Evolutionary conservation across 345 rosid species (phyloP), one percentile per base, ranked within the genome.

Genomic region (Salix udensis): DNA sequence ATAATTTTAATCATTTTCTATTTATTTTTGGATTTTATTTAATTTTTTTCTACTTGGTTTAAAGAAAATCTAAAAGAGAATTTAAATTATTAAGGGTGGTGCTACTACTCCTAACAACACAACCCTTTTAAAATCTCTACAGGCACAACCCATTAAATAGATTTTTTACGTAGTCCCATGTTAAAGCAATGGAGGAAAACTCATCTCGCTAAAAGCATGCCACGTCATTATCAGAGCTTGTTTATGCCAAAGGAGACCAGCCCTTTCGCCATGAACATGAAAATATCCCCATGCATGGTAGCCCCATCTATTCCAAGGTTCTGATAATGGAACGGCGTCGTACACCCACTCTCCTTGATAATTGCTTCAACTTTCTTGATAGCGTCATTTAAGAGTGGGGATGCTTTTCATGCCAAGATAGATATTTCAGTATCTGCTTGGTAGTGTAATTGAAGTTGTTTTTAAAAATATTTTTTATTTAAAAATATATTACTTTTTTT

Each of bases 221-320:
- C 71, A 66, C 30, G 72, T 71, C 58, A 64, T 68, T 40, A 62
- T 80, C 74, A 64, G 80, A 69, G 52, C n/a, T 64, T n/a, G 73
- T 16, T n/a, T 37, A 52, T 24, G 67, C 28, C 28, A 68, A 76
- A 64, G 64, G 58, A 60, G 75, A 74, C 79, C 71, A 6, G 4
- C 16, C 21, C 73, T 42, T 80, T 70, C 12, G 10, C 13, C 53
- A 68, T 8, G 76, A 66, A 77, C 79, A 60, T 70, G 76, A 48
- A 73, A 70, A 37, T 19, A 34, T 58, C 65, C 67, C 65, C 71
- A 26, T 75, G 73, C 72, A 74, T 44, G 78, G 76, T 70, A 65
- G 1, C 72, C 78, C 79, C 36, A 70, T 77, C 69, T 37, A 0
- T 64, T 26, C 68, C 64, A 26, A 23, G n/a, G 69, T 15, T 30